These are phyloP conservation scores for Coniochaeta sp. DNA, from an alignment of 2,329 filamentous ascomycete genomes.

Conservation along the genomic window DNA sequence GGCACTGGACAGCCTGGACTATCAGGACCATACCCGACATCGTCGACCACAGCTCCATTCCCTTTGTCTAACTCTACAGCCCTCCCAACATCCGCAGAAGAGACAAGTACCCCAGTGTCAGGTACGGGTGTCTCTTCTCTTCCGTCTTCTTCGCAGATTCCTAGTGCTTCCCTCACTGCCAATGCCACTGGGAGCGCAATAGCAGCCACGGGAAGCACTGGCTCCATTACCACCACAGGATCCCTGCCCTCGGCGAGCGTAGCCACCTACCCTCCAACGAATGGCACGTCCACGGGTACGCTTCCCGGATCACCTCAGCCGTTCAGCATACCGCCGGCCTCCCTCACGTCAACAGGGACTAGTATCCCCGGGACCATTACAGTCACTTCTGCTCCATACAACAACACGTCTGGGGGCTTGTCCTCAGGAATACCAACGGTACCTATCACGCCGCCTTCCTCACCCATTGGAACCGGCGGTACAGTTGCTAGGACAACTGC, in stretches of 20 bases:
- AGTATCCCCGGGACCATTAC: not conserved
- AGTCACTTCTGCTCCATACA: not conserved
- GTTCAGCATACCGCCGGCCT: not conserved
- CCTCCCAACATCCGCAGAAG: not conserved
- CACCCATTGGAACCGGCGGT: not conserved
- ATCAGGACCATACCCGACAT: not conserved
- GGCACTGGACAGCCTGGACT: not conserved
- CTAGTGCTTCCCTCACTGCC: not conserved
- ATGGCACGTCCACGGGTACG: not conserved
- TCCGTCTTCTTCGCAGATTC: not conserved
- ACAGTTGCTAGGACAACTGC: not conserved
- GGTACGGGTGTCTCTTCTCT: not conserved
- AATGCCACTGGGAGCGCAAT: not conserved
- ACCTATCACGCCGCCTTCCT: not conserved
- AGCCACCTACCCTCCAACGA: not conserved
- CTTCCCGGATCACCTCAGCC: not conserved
- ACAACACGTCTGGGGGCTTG: not conserved
- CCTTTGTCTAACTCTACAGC: not conserved
- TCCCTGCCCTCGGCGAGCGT: not conserved
- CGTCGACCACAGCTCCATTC: not conserved
- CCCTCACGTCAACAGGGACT: not conserved
- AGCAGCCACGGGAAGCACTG: not conserved
- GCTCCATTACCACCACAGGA: not conserved
- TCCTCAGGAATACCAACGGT: not conserved
- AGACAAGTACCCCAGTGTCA: not conserved